These are phyloP conservation scores for Saccharomycopsis vini DNA, from an alignment of 805 yeast genomes.

Conservation along the genomic window DNA sequence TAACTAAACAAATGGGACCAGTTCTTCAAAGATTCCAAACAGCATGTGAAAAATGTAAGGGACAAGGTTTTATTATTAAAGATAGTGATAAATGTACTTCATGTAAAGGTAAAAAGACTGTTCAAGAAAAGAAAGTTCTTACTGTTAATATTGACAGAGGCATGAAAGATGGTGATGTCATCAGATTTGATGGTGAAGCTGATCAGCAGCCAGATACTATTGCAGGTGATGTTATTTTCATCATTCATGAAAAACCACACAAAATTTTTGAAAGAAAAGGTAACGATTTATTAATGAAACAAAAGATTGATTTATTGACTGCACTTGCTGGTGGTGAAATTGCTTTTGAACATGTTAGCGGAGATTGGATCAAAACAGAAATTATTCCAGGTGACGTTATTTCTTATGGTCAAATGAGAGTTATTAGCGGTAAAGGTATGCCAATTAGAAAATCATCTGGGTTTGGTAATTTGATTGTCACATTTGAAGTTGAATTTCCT, in stretches of 20 bases:
- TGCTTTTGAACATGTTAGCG: conserved; percentile 81
- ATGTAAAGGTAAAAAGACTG: conserved; percentile 85
- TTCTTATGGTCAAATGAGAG: conserved; percentile 72
- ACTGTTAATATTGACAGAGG: conserved; percentile 96
- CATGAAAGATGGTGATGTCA: conserved; percentile 88
- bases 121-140: conserved; percentile 80
- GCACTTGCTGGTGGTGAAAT: conserved; percentile 96
- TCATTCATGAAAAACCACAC: conserved; percentile 86
- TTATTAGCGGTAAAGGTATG: conserved; percentile 93
- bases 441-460: conserved; percentile 87
- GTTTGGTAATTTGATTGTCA: conserved; percentile 76
- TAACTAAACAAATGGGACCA: conserved; percentile 98
- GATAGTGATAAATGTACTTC: conserved; percentile 79
- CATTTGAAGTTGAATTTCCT: conserved; percentile 89
- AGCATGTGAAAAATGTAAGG: conserved; percentile 85
- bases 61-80: conserved; percentile 82
- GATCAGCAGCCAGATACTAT: conserved; percentile 92
- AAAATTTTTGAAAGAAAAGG: conserved; percentile 77
- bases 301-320: conserved; percentile 83
- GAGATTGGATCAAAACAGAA: conserved; percentile 78
- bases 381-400: conserved; percentile 91
- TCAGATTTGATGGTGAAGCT: conserved; percentile 91
- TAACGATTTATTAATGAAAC: conserved; percentile 76
- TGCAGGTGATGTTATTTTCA: conserved; percentile 94
- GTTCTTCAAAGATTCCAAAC: conserved; percentile 98